Evolutionary conservation across 2,329 filamentous ascomycete genomes (phyloP), one percentile per base, ranked within the genome.

Genomic region (Penicillium sp.): DNA sequence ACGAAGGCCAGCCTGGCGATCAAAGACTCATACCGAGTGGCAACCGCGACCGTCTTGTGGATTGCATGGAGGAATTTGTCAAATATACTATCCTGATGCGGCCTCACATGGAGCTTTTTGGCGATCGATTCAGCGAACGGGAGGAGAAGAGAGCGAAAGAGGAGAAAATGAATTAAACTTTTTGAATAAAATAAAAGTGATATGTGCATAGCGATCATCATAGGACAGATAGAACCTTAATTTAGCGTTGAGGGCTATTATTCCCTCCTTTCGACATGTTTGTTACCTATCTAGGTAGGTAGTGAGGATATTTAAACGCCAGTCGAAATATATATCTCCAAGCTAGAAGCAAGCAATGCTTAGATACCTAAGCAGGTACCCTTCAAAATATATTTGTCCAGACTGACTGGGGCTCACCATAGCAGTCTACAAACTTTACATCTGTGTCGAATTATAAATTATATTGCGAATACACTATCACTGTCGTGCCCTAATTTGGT

Each of bases 11-110:
- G 9, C 69, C 73, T 3, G 77, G 68, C 3, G 77, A 79, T 23
- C 79, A 77, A 47, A 70, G 82, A 33, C 71, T 87, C 24, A 75
- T 81, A 65, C 74, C 80, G 0, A 81, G 83, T 64, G 73, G 75
- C 0, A 86, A 86, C 60, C 70, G 84, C 11, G 81, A 86, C 55
- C 73, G 84, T 2, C 63, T 87, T 14, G 83, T 87, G 1, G 84
- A 87, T 70, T 86, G 83, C 60, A 86, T 87, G 80, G 85, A 88
- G 71, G 86, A 88, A 67, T 81, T 88, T 68, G 84, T 88, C 3
- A 87, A 88, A 67, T 87, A 85, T 64, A 87, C 83, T 0, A 77
- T 88, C 26, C 60, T 88, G 1, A 86, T 88, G 83, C 71, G 83
- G 53, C 79, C 80, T 23, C 81, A 86, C 61, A 79, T 86, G 60